Conservation (phyloP, 2,329 filamentous ascomycete species). For the Leptosphaerulina australis region DNA sequence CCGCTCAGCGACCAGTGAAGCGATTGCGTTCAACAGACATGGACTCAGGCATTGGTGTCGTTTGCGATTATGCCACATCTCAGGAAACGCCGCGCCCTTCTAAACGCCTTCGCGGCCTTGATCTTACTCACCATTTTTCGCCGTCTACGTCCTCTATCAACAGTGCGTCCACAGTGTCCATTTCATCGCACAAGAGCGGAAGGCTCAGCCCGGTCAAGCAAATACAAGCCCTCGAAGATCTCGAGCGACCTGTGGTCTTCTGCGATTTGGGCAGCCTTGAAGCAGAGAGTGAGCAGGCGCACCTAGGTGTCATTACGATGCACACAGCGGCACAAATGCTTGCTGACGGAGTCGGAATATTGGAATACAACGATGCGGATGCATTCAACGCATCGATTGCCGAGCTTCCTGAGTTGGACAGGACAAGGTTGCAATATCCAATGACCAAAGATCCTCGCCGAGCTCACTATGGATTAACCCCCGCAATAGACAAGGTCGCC, state of each 20-base stretch:
- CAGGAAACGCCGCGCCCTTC: neutral
- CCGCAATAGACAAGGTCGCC: too few species aligned
- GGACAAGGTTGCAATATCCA: too few species aligned
- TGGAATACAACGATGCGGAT: too few species aligned
- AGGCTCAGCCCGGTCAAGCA: constrained; percentile 5
- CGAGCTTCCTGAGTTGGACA: too few species aligned
- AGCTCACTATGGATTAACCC: too few species aligned
- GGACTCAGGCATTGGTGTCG: neutral
- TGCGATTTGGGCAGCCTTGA: too few species aligned
- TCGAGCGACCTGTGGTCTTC: constrained; percentile 5
- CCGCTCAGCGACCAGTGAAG: neutral
- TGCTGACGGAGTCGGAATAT: too few species aligned
- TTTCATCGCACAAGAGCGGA: constrained; percentile 4
- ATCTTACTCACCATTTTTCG: neutral
- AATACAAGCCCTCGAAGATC: constrained; percentile 3
- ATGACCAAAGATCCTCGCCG: too few species aligned
- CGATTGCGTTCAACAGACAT: neutral
- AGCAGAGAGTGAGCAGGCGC: too few species aligned
- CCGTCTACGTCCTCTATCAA: neutral
- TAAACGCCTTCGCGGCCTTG: neutral
- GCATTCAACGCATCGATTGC: too few species aligned
- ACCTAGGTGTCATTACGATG: too few species aligned
- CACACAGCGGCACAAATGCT: too few species aligned
- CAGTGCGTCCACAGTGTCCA: neutral
- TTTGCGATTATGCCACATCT: neutral